Evolutionary conservation across 768 basidiomycete genomes (phyloP).

Genomic region (Tylopilus rubrobrunneus): DNA sequence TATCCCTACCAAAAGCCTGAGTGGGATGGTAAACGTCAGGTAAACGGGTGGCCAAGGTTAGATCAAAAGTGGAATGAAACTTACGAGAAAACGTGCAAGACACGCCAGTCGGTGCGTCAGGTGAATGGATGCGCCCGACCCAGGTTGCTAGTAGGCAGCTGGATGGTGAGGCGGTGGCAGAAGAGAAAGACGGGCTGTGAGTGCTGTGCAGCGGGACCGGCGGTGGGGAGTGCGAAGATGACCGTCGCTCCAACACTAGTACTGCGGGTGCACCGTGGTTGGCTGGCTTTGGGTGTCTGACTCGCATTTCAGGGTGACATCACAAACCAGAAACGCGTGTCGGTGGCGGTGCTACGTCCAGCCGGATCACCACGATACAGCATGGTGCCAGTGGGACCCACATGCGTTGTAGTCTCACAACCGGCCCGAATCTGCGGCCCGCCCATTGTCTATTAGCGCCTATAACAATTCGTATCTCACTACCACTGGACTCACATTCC

Average conservation of each 20-base stretch:
- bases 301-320: slow-evolving; percentile 26
- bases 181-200: background rate
- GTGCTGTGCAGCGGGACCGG: slow-evolving; percentile 13
- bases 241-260: slow-evolving; percentile 8
- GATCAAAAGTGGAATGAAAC: slow-evolving; percentile 26
- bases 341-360: slow-evolving; percentile 20
- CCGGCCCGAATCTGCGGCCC: too few species aligned
- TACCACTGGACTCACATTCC: background rate
- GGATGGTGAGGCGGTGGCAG: slow-evolving; percentile 4
- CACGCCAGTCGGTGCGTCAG: slow-evolving; percentile 24
- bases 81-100: slow-evolving; percentile 32
- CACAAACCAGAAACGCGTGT: slow-evolving; percentile 17
- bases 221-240: background rate
- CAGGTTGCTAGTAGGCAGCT: background rate
- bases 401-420: too few species aligned
- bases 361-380: slow-evolving; percentile 9
- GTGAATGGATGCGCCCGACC: slow-evolving; percentile 4
- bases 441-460: too few species aligned
- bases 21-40: slow-evolving; percentile 36
- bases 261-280: slow-evolving; percentile 6
- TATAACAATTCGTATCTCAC: background rate
- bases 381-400: background rate
- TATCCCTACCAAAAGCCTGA: slow-evolving; percentile 21
- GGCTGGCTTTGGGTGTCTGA: background rate
- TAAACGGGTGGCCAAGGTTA: slow-evolving; percentile 33